Base-by-base conservation (phyloP, 805 yeast genomes). In the Kazachstania psychrophila region DNA sequence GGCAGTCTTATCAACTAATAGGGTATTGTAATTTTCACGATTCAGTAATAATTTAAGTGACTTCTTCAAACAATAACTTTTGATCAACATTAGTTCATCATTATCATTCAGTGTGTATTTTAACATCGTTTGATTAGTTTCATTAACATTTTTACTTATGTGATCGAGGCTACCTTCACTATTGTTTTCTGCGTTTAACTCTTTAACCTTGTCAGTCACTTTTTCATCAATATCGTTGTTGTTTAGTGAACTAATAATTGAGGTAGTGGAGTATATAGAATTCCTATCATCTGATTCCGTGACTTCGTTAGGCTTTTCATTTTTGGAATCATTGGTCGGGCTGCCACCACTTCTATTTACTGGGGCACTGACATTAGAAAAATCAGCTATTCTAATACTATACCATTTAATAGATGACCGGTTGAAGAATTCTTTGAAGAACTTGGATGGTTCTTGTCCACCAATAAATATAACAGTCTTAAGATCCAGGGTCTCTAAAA, bases 371-470 rank as follows among this genome's bases (percentile, higher is more conserved):
- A 50, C 46, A 19, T 48, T 40, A 3, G 56, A 46, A 18, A 48
- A 51, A 33, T 55, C 61, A 2, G 58, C 31, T 43, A 57, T 59
- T 28, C 62, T 64, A 24, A 66, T 55, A 23, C 52, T 51, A 28
- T 50, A 42, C 40, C 81, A 60, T 35, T 70, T 72, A 23, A 80
- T 73, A 4, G 66, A 59, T 37, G 77, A 66, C 31, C 71, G 65
- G 38, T 68, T 75, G 25, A 87, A 72, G 52, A 79, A 86, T 36
- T 72, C 73, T 41, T 73, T 71, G 36, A 89, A 69, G 28, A 76
- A 68, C 37, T 86, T 66, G 6, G 89, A 75, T 2, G 96, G 95
- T 39, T 77, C 76, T 46, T 86, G 96, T 14, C 88, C 89, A 52
- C 87, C 94, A 29, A 89, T 61, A 46, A 83, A 71, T 2, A 92